Conservation (phyloP, 2,329 filamentous ascomycete species). For the Coccinonectria pachysandricola region DNA sequence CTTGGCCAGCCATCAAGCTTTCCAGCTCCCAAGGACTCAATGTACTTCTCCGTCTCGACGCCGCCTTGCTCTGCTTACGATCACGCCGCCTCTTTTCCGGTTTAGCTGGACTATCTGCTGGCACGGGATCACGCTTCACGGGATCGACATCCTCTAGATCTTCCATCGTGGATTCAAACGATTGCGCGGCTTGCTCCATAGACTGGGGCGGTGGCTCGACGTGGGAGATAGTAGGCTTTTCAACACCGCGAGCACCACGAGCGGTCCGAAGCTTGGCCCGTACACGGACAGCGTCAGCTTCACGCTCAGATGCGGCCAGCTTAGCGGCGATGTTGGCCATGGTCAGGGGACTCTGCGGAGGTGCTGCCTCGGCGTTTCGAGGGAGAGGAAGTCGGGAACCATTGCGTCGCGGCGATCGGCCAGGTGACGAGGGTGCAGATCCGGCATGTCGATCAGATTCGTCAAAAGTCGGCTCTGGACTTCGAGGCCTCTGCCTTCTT, state of each 20-base stretch:
- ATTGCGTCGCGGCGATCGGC: conserved; percentile 11
- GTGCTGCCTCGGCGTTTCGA: conserved; percentile 26
- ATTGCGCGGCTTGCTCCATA: conserved; percentile 2
- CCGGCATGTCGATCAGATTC: conserved; percentile 8
- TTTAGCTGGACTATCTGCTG: conserved; percentile 12
- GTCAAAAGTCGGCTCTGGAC: conserved; percentile 7
- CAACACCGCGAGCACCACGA: conserved; percentile 25
- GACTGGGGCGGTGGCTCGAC: conserved; percentile 11
- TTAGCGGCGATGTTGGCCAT: conserved; percentile 55
- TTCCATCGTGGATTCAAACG: conserved; percentile 5
- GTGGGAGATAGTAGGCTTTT: conserved; percentile 19
- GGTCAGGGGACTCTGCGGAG: conserved; percentile 46
- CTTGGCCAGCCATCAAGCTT: conserved; percentile 43
- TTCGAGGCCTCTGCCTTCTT: conserved; percentile 9
- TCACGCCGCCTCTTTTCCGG: conserved; percentile 39
- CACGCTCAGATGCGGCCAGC: conserved; percentile 51
- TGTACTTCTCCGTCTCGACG: conserved; percentile 60
- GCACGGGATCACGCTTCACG: conserved; percentile 22
- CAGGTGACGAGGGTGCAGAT: conserved; percentile 6
- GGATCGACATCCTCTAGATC: conserved; percentile 23
- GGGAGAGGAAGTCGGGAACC: conserved; percentile 21
- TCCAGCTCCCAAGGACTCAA: conserved; percentile 67
- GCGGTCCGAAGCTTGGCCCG: conserved; percentile 52
- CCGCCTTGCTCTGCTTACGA: conserved; percentile 41
- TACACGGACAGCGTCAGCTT: conserved; percentile 53